Evolutionary conservation across 1,284 basidiomycete species (phyloP), one percentile per base, ranked within the genome.

Genomic region (Athelia psychrophila): DNA sequence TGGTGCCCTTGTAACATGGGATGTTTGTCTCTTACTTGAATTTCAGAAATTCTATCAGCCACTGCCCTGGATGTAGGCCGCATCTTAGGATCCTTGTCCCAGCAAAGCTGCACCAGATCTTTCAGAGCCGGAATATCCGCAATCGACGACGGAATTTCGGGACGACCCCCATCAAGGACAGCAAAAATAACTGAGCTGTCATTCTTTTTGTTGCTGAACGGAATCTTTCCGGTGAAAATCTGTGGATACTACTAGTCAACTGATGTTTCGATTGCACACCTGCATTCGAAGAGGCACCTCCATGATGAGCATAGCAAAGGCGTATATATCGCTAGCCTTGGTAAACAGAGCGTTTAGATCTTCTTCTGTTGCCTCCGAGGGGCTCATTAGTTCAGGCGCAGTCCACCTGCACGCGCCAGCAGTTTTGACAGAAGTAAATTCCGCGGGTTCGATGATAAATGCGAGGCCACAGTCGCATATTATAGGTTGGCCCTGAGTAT

Each of bases 301-400:
- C 16, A 65, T 49, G 5, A 57, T 44, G 9, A 57, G 58, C 62
- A 66, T 66, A 8, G 51, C 60, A 25, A 60, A 61, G 1, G 62
- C 56, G 44, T 58, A 66, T 3, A 65, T 45, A 44, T 66, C 64
- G n/a, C 55, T 60, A 1, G 49, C 42, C 16, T 3, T 25, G 19
- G 54, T 56, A 49, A 54, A 58, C 13, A 48, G 25, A 16, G 51
- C 51, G 16, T 46, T 48, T 0, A 19, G 24, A n/a, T 56, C 48
- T 5, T 54, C 38, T 16, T 54, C 49, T 10, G 51, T 40, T 18
- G 56, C 51, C 16, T 44, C 51, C 3, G 36, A 22, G 5, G 60
- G 48, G 22, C 54, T 54, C 51, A 64, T 61, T 3, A 66, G 44
- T 50, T 67, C 65, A 1, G 65, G 65, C 9, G 62, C 63, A 2